Conservation (phyloP, 2,329 filamentous ascomycete genomes). For the Cladosporium sp. region DNA sequence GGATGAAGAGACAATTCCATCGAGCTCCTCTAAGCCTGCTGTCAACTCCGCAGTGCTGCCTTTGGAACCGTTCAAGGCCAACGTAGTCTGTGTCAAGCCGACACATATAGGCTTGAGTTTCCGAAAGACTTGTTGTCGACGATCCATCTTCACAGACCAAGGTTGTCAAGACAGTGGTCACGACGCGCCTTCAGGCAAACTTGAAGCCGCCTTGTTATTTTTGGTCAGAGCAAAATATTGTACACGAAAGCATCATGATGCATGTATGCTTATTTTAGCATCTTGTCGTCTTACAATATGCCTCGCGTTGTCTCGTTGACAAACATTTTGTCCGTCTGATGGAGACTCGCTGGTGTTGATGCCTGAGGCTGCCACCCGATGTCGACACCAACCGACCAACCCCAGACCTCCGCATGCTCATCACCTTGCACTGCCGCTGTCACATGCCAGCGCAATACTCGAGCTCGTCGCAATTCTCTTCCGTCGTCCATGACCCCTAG, state of each 20-base stretch:
- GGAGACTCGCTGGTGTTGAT: not conserved
- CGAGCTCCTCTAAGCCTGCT: constrained; percentile 43
- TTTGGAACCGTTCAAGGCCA: constrained; percentile 47
- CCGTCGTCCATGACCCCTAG: not conserved
- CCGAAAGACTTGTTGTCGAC: constrained; percentile 38
- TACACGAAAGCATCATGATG: too few species aligned
- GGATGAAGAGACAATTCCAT: constrained; percentile 36
- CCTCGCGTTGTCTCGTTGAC: not conserved
- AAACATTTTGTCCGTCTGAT: not conserved
- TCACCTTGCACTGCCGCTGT: not conserved
- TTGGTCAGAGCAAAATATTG: too few species aligned
- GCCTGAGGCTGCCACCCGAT: not conserved
- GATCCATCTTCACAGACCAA: constrained; percentile 13
- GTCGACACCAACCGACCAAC: not conserved
- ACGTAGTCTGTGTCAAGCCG: constrained; percentile 51
- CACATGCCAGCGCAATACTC: too few species aligned
- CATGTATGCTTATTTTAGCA: too few species aligned
- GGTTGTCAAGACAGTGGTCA: not conserved
- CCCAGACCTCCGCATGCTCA: not conserved
- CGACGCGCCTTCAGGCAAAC: not conserved
- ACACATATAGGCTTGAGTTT: constrained; percentile 58
- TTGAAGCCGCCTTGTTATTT: not conserved
- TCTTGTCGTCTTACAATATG: too few species aligned
- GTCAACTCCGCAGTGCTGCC: constrained; percentile 45
- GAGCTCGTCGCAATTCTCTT: too few species aligned